Conservation (phyloP, 192 early-diverging fungal species). For the Dimargaris xerosporica region DNA sequence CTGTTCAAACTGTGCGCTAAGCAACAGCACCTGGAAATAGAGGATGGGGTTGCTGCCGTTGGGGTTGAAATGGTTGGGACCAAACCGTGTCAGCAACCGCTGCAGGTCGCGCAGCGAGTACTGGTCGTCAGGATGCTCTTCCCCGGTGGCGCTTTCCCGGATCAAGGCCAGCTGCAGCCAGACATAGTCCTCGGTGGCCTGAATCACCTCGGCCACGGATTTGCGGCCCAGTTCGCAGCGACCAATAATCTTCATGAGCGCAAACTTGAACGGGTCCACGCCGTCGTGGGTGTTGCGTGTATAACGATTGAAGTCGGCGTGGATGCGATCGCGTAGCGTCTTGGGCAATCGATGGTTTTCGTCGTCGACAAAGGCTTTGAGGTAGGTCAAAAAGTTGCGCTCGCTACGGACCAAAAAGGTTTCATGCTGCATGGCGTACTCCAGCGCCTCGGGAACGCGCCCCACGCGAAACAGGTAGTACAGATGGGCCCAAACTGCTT, state of each 20-base stretch:
- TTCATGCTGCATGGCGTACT: conserved; percentile 44
- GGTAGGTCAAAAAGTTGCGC: conserved; percentile 50
- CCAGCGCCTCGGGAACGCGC: conserved; percentile 41
- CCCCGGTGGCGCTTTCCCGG: conserved; percentile 33
- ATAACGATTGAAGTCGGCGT: conserved; percentile 38
- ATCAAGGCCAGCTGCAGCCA: conserved; percentile 74
- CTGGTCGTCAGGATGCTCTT: conserved; percentile 34
- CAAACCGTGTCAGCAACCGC: conserved; percentile 43
- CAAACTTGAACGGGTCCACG: conserved; percentile 83
- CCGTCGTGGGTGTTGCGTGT: conserved; percentile 23
- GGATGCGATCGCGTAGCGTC: conserved; percentile 33
- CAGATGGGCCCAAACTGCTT: conserved; percentile 78
- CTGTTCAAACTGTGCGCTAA: conserved; percentile 82
- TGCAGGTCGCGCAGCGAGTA: conserved; percentile 58
- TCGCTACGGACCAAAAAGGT: conserved; percentile 39
- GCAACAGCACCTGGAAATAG: conserved; percentile 70
- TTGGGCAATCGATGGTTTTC: conserved; percentile 25
- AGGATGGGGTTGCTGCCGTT: conserved; percentile 48
- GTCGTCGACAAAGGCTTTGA: conserved; percentile 43
- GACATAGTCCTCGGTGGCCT: conserved; percentile 80
- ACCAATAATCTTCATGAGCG: conserved; percentile 80
- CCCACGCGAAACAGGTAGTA: conserved; percentile 72
- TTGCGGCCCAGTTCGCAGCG: conserved; percentile 65
- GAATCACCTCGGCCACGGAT: conserved; percentile 46
- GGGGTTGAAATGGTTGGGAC: conserved; percentile 54